phyloP scores from a whole-genome alignment of 306 rosid genomes.

The Spatholobus suberectus region DNA sequence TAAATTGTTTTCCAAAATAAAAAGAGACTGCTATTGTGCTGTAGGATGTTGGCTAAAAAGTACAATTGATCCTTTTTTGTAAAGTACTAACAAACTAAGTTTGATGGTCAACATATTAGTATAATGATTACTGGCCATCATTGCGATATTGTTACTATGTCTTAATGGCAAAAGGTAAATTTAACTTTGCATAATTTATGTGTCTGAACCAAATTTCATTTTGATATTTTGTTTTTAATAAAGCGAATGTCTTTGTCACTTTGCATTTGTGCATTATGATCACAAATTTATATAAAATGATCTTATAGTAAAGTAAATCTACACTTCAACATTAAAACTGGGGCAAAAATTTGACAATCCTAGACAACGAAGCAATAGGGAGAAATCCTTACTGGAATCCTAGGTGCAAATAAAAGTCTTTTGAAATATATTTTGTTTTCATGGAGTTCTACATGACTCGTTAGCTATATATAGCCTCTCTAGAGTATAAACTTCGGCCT shows the following conservation, averaged over 20 bases:
- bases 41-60: not conserved
- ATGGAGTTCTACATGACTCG: no score
- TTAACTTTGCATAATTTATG: not conserved
- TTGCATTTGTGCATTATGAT: not conserved
- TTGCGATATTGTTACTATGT: not conserved
- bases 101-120: not conserved
- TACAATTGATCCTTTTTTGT: not conserved
- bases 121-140: not conserved
- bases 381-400: not conserved
- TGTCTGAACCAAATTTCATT: not conserved
- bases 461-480: not conserved
- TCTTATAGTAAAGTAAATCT: not conserved
- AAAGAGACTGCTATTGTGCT: not conserved
- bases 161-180: not conserved
- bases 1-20: not conserved
- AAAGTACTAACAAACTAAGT: not conserved
- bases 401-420: not conserved
- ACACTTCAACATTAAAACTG: not conserved
- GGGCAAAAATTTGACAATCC: constrained; percentile 2
- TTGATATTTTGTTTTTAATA: not conserved
- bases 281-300: not conserved
- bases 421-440: not conserved
- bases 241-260: not conserved
- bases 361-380: not conserved
- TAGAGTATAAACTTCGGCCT: not conserved